These are phyloP conservation scores for Fusarium equiseti DNA, from an alignment of 2,329 filamentous ascomycete species.

Conservation along the genomic window DNA sequence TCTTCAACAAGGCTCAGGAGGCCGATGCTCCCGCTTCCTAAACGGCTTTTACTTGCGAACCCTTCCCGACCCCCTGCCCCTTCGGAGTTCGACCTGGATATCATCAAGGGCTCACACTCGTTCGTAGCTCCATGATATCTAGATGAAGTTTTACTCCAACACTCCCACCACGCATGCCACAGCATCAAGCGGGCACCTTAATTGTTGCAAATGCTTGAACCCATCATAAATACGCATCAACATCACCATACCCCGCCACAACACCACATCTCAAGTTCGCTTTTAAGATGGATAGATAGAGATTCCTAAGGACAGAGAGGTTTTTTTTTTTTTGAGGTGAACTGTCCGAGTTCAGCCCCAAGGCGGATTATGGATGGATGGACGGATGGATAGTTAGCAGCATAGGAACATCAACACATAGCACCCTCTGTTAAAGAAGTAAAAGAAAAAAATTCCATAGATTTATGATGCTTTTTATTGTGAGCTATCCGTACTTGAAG, in stretches of 20 bases:
- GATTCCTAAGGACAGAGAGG: constrained; percentile 37
- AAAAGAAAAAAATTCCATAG: constrained; percentile 47
- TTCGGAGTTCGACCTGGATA: constrained; percentile 29
- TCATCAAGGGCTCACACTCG: constrained; percentile 20
- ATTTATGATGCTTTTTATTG: constrained; percentile 3
- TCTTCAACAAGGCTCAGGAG: constrained; percentile 71
- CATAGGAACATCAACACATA: constrained; percentile 45
- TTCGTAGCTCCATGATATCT: constrained; percentile 23
- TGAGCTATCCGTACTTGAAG: background rate
- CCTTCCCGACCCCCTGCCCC: constrained; percentile 28
- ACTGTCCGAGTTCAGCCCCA: constrained; percentile 30
- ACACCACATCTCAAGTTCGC: constrained; percentile 34
- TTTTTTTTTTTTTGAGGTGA: constrained; percentile 24
- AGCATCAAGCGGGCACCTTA: constrained; percentile 37
- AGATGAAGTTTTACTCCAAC: constrained; percentile 22
- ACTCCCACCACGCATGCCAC: constrained; percentile 41
- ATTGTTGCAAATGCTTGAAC: constrained; percentile 26
- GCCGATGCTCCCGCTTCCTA: constrained; percentile 46
- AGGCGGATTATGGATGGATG: constrained; percentile 39
- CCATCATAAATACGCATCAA: constrained; percentile 26
- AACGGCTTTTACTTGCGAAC: constrained; percentile 21
- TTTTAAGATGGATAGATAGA: constrained; percentile 42
- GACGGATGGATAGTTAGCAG: constrained; percentile 47
- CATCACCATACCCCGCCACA: constrained; percentile 31
- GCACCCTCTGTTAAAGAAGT: constrained; percentile 43